Evolutionary conservation across 768 basidiomycete genomes (phyloP), one percentile per base, ranked within the genome.

Genomic region (Solioccasus polychromus): DNA sequence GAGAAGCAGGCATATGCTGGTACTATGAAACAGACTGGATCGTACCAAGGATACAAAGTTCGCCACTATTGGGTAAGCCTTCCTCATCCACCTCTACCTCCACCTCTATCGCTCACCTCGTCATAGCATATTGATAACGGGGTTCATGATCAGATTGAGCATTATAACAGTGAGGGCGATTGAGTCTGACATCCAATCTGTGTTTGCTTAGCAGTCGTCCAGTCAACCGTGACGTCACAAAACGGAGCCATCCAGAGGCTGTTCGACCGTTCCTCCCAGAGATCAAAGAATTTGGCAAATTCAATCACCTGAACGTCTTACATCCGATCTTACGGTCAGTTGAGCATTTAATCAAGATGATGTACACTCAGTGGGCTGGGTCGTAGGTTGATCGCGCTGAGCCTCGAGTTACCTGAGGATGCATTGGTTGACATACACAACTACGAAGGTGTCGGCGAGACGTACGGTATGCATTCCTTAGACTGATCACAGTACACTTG

Each of bases 91-190:
- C 32, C 5, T 11, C 18, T n/a, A 15, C 7, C 17, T 18, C 12
- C 15, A 11, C 32, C 31, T 14, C 18, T 14, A 15, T n/a, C 19
- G 24, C 14, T n/a, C 22, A 38, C 30, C 2, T 34, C 12, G 6
- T 19, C 15, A 7, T 42, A 85, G 83, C 77, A 79, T 39, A 76
- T 85, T 35, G 79, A 78, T 31, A 73, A 72, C 10, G 83, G 83
- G 6, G 76, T 85, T 20, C 72, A 63, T 15, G 84, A 86, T 55
- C 80, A 83, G 51, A 53, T 83, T 15, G 83, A 85, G 54, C 69
- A 76, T 40, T 85, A 85, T 53, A 81, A 78, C 51, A 70, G 83
- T 85, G 47, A 45, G 75, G 52, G 5, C 12, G 29, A 24, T 45
- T 31, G 14, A 11, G 15, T 3, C 19, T 23, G 14, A n/a, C 10